Evolutionary conservation across 116 monocot genomes (phyloP).

Genomic region (Papilionanthe hybrid): DNA sequence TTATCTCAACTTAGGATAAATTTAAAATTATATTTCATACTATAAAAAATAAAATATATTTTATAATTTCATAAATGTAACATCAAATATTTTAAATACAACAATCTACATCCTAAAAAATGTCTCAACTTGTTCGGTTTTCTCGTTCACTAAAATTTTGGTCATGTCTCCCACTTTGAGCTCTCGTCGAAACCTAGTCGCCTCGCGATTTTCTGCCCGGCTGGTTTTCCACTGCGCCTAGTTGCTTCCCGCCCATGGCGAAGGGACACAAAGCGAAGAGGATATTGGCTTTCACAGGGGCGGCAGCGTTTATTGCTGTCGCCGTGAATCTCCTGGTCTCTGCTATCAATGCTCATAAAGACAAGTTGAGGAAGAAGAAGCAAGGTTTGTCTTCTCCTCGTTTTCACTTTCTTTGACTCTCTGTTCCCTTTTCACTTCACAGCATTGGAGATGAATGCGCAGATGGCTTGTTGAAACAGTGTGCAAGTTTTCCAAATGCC

Average conservation of each 20-base stretch:
- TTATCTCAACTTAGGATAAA: too few relatives aligned
- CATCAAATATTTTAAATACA: too few relatives aligned
- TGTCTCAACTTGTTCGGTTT: too few relatives aligned
- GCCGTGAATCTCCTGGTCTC: constrained; percentile 56
- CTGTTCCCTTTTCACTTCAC: not conserved
- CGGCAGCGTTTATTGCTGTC: constrained; percentile 57
- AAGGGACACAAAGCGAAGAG: constrained; percentile 32
- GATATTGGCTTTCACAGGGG: constrained; percentile 50
- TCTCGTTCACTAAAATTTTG: too few relatives aligned
- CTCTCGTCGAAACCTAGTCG: not conserved
- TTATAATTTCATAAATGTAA: too few relatives aligned
- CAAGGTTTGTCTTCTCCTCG: constrained; percentile 1
- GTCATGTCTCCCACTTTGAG: too few relatives aligned
- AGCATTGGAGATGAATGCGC: not conserved
- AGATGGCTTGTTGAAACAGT: not conserved
- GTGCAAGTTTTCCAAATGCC: not conserved
- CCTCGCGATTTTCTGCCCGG: not conserved
- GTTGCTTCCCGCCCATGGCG: constrained; percentile 13
- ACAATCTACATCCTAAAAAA: too few relatives aligned
- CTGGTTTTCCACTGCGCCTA: not conserved
- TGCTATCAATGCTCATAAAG: constrained; percentile 38
- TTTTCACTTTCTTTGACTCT: not conserved
- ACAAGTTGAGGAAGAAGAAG: constrained; percentile 24
- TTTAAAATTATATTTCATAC: too few relatives aligned
- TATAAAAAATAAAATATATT: too few relatives aligned